A percentile compares a stretch with the other conserved stretches of the same genome.
Conservation (phyloP, 345 rosid genomes). For the Acer campestre region DNA sequence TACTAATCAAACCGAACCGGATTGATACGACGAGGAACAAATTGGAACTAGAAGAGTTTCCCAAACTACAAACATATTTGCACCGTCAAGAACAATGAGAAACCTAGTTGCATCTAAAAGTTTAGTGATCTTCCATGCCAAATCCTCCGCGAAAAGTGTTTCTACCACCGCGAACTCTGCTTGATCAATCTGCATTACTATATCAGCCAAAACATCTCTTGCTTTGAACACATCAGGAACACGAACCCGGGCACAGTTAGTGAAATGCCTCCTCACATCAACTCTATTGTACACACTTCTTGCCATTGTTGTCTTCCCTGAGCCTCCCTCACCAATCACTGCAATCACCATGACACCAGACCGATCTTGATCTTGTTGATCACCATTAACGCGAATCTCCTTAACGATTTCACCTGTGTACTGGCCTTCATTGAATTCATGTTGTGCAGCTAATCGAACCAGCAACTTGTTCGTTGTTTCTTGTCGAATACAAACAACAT, state of each 20-base stretch:
- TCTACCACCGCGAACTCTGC: conserved; percentile 12
- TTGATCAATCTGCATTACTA: conserved; percentile 20
- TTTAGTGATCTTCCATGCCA: conserved; percentile 11
- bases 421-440: too few species aligned
- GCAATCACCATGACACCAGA: conserved; percentile 9
- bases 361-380: not conserved
- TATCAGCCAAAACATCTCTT: conserved; percentile 21
- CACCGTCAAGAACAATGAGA: conserved; percentile 9
- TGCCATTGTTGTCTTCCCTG: conserved; percentile 34
- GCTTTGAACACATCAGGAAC: conserved; percentile 19
- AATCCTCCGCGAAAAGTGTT: conserved; percentile 2
- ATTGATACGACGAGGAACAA: not conserved
- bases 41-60: not conserved
- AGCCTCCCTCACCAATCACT: conserved; percentile 33
- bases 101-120: conserved; percentile 25
- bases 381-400: not conserved
- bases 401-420: not conserved
- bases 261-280: conserved; percentile 20
- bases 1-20: too few species aligned
- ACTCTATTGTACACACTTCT: conserved; percentile 18
- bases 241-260: conserved; percentile 28
- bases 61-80: not conserved
- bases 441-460: too few species aligned
- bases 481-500: too few species aligned
- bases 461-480: too few species aligned